Conservation (phyloP, 805 yeast genomes). For the Candida railenensis region DNA sequence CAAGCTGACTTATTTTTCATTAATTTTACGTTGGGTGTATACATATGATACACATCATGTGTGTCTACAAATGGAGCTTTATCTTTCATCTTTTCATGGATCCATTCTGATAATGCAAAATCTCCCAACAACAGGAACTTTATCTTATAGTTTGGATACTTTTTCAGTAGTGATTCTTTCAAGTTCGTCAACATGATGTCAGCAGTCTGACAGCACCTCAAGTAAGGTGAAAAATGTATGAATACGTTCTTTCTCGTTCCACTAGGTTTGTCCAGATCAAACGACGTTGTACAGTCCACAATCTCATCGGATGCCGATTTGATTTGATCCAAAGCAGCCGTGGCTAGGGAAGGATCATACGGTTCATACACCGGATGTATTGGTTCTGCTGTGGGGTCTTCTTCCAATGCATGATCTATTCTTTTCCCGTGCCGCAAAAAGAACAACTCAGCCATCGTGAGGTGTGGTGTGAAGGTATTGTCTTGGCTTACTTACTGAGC, state of each 20-base stretch:
- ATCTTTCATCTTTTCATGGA: slow-evolving; percentile 42
- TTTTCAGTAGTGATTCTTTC: slow-evolving; percentile 18
- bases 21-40: slow-evolving; percentile 40
- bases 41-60: slow-evolving; percentile 46
- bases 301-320: slow-evolving; percentile 29
- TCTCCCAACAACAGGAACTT: slow-evolving; percentile 41
- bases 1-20: slow-evolving; percentile 31
- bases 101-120: slow-evolving; percentile 46
- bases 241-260: slow-evolving; percentile 28
- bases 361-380: slow-evolving; percentile 24
- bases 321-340: slow-evolving; percentile 25
- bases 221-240: slow-evolving; percentile 43
- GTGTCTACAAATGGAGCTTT: slow-evolving; percentile 44
- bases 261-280: slow-evolving; percentile 13
- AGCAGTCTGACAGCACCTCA: slow-evolving; percentile 45
- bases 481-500: too few species aligned
- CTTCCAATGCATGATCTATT: slow-evolving; percentile 33
- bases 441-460: slow-evolving; percentile 36
- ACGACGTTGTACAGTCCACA: slow-evolving; percentile 18
- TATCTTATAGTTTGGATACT: slow-evolving; percentile 28
- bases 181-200: slow-evolving; percentile 34
- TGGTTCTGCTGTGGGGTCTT: slow-evolving; percentile 25
- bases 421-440: slow-evolving; percentile 45
- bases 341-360: slow-evolving; percentile 40
- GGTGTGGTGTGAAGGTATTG: too few species aligned